Percentiles rank a stretch among this genome's conserved stretches.
These are phyloP conservation scores for Ophiostoma ips DNA, from an alignment of 2,329 filamentous ascomycete species.

Conservation along the genomic window DNA sequence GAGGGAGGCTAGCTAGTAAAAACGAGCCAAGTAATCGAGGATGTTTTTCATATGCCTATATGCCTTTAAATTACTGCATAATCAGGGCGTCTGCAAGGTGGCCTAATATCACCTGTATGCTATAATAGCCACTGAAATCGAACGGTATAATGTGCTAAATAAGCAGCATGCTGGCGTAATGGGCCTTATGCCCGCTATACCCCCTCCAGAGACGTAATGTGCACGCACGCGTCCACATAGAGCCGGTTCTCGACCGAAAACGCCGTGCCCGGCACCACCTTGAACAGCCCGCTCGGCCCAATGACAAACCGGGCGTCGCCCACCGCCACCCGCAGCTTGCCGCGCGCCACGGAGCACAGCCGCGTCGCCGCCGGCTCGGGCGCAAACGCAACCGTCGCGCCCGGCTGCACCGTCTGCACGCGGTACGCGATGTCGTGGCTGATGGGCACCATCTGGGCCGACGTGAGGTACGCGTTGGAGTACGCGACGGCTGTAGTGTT, in stretches of 20 bases:
- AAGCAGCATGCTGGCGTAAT: too few species aligned
- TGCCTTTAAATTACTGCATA: too few species aligned
- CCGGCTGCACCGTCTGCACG: slow-evolving; percentile 18
- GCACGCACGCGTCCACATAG: slow-evolving; percentile 30
- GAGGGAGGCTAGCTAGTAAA: too few species aligned
- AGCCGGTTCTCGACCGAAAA: slow-evolving; percentile 29
- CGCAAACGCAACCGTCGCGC: slow-evolving; percentile 14
- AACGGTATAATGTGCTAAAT: too few species aligned
- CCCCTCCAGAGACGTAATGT: slow-evolving; percentile 14
- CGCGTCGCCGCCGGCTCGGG: slow-evolving; percentile 13
- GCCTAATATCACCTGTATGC: too few species aligned
- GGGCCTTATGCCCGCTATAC: too few species aligned
- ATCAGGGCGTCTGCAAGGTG: too few species aligned
- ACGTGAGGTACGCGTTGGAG: slow-evolving; percentile 21
- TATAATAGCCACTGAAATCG: too few species aligned
- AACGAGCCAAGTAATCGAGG: too few species aligned
- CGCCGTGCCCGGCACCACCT: slow-evolving; percentile 24
- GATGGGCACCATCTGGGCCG: slow-evolving; percentile 15
- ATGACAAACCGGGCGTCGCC: slow-evolving; percentile 25
- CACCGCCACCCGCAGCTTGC: slow-evolving; percentile 19
- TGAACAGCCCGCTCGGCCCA: slow-evolving; percentile 31
- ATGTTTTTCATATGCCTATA: too few species aligned
- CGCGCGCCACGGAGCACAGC: slow-evolving; percentile 18
- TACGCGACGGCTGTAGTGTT: slow-evolving; percentile 18
- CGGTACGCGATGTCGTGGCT: slow-evolving; percentile 18